Conservation (phyloP, 1,284 basidiomycete genomes). For the Cutaneotrichosporon sp. region DNA sequence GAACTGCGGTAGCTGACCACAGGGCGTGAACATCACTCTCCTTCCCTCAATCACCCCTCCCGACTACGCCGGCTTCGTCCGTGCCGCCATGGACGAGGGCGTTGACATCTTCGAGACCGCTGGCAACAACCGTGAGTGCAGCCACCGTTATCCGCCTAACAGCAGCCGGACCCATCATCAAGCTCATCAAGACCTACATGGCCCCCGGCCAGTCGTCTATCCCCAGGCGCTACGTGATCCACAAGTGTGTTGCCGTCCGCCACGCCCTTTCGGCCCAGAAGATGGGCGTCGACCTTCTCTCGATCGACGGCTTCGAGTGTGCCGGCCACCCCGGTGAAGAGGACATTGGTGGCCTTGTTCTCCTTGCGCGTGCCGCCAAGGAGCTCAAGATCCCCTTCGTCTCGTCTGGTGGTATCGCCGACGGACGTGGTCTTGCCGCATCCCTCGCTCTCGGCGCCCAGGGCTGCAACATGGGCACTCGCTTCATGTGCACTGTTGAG, state of each 20-base stretch:
- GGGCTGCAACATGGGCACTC: conserved; percentile 74
- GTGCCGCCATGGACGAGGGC: conserved; percentile 83
- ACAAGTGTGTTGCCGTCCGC: conserved; percentile 85
- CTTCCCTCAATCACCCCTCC: conserved; percentile 87
- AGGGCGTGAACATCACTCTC: conserved; percentile 87
- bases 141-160: conserved; percentile 49
- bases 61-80: conserved; percentile 77
- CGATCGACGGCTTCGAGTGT: conserved; percentile 88
- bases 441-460: conserved; percentile 79
- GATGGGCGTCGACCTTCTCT: conserved; percentile 78
- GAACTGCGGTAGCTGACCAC: conserved; percentile 2
- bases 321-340: conserved; percentile 95
- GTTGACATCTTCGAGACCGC: conserved; percentile 89
- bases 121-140: conserved; percentile 73
- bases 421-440: conserved; percentile 76
- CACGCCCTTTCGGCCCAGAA: conserved; percentile 78
- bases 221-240: conserved; percentile 69
- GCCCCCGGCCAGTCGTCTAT: conserved; percentile 19
- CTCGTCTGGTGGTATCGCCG: conserved; percentile 82
- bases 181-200: conserved; percentile 67
- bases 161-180: conserved; percentile 67
- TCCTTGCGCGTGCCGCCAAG: conserved; percentile 82
- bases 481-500: conserved; percentile 53
- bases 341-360: conserved; percentile 84
- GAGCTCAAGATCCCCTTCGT: conserved; percentile 83